Conservation (phyloP, 805 yeast genomes). For the Wickerhamomyces mucosus region DNA sequence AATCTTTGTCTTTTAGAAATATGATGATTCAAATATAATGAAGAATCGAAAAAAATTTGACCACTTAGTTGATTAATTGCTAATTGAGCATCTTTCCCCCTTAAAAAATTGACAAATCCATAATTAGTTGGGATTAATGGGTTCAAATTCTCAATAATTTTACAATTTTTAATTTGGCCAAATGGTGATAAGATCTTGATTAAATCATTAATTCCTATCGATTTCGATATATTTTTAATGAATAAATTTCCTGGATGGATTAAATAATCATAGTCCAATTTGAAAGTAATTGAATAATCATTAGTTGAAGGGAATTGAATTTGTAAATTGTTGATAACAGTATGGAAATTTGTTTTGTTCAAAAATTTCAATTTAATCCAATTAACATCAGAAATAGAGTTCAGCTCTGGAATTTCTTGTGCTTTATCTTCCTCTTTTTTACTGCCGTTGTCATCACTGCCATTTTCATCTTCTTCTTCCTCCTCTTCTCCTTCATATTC, state of each 20-base stretch:
- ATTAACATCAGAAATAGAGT: background rate
- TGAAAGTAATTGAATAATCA: slow-evolving; percentile 1
- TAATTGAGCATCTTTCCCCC: slow-evolving; percentile 42
- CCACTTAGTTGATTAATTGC: slow-evolving; percentile 53
- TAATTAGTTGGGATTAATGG: slow-evolving; percentile 24
- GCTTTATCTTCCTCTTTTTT: no score
- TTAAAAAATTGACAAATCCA: slow-evolving; percentile 58
- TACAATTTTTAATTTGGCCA: slow-evolving; percentile 35
- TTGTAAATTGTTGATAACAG: background rate
- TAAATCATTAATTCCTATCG: slow-evolving; percentile 28
- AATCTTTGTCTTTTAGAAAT: slow-evolving; percentile 50
- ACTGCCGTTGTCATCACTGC: no score
- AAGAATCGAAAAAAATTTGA: slow-evolving; percentile 24
- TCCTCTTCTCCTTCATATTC: background rate
- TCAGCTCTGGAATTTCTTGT: background rate
- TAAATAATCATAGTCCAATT: slow-evolving; percentile 20
- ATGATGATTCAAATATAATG: slow-evolving; percentile 45
- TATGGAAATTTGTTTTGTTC: slow-evolving; percentile 12
- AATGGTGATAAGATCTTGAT: slow-evolving; percentile 26
- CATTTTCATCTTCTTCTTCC: background rate
- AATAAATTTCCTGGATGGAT: slow-evolving; percentile 51
- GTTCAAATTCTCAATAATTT: slow-evolving; percentile 27
- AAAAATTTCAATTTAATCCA: slow-evolving; percentile 13
- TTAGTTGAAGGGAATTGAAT: no score
- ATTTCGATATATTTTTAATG: slow-evolving; percentile 36